These are phyloP conservation scores for Aspergillus incahuasiensis DNA, from an alignment of 495 filamentous ascomycete species.

Conservation along the genomic window DNA sequence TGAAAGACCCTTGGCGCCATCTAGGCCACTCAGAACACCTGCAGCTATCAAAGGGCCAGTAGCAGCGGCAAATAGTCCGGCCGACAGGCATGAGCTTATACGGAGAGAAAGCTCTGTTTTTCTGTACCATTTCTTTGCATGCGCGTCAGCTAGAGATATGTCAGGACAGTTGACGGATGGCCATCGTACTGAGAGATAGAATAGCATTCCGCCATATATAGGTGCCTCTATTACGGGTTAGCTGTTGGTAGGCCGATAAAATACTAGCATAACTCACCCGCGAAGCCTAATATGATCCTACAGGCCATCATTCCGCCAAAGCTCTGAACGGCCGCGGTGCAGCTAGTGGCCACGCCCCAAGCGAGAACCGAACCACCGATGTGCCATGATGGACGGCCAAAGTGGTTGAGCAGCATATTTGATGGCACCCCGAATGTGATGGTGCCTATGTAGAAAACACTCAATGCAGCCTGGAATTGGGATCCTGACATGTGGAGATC, in stretches of 20 bases:
- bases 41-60: constrained; percentile 9
- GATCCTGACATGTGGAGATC: constrained; percentile 30
- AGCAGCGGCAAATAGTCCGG: background rate
- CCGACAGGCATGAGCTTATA: background rate
- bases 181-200: constrained; percentile 6
- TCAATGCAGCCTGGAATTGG: constrained; percentile 35
- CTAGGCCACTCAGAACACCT: constrained; percentile 51
- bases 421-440: constrained; percentile 40
- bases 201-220: constrained; percentile 36
- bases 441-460: constrained; percentile 42
- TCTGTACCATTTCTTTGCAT: constrained; percentile 9
- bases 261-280: constrained; percentile 11
- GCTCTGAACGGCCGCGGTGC: constrained; percentile 37
- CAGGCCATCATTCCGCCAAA: constrained; percentile 43
- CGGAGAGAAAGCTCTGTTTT: constrained; percentile 7
- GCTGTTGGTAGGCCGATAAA: too few species aligned
- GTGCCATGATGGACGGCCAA: constrained; percentile 29
- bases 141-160: background rate
- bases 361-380: constrained; percentile 35
- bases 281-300: constrained; percentile 38
- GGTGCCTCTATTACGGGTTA: constrained; percentile 29
- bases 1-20: constrained; percentile 25
- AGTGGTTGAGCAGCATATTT: constrained; percentile 46
- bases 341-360: constrained; percentile 41
- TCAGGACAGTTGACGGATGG: too few species aligned